phyloP scores from a whole-genome alignment of 805 yeast genomes.

The Kazachstania africana region DNA sequence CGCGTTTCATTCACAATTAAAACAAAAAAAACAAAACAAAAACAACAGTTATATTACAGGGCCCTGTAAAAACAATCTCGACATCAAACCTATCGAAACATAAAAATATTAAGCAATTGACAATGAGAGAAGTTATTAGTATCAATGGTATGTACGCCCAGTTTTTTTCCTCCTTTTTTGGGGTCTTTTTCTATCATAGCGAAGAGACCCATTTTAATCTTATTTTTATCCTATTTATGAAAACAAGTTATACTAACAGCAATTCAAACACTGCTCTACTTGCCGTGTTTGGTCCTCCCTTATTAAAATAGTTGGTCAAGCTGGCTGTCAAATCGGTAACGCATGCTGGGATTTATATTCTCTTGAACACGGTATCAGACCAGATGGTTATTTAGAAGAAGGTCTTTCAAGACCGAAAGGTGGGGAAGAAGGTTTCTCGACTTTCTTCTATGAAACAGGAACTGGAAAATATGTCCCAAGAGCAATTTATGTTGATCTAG shows the following conservation, averaged over 20 bases:
- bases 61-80: not conserved
- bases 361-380: constrained; percentile 92
- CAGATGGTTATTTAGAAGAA: constrained; percentile 81
- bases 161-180: too few species aligned
- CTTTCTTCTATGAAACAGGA: constrained; percentile 93
- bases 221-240: too few species aligned
- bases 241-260: too few species aligned
- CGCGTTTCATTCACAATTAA: too few species aligned
- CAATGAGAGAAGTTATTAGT: constrained; percentile 41
- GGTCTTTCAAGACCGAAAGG: constrained; percentile 78
- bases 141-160: constrained; percentile 42
- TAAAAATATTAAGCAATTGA: too few species aligned
- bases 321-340: constrained; percentile 99
- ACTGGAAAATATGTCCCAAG: constrained; percentile 96
- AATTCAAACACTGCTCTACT: too few species aligned
- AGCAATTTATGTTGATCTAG: constrained; percentile 92
- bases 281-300: too few species aligned
- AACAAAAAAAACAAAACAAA: not conserved
- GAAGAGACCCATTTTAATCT: too few species aligned
- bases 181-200: too few species aligned
- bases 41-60: not conserved
- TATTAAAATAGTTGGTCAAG: constrained; percentile 46
- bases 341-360: constrained; percentile 99
- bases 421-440: constrained; percentile 93
- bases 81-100: not conserved